A percentile compares a stretch with the other conserved stretches of the same genome.
Conservation (phyloP, 2,329 filamentous ascomycete genomes). For the Aspergillus texensis region DNA sequence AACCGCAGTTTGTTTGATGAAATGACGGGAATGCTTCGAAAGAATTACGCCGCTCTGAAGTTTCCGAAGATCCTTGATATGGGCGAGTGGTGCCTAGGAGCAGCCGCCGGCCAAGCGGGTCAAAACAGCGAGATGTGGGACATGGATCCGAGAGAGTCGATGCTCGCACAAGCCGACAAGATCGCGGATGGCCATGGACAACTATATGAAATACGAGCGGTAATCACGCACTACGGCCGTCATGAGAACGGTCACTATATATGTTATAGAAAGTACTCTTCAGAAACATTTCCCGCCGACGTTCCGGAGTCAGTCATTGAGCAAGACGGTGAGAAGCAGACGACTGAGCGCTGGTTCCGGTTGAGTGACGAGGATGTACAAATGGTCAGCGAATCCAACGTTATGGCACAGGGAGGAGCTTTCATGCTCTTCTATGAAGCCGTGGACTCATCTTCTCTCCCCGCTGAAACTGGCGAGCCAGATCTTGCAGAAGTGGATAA, state of each 20-base stretch:
- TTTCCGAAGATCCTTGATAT: slow-evolving; percentile 78
- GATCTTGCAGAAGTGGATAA: slow-evolving; percentile 14
- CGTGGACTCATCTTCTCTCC: slow-evolving; percentile 47
- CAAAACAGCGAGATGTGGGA: slow-evolving; percentile 67
- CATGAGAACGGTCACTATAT: slow-evolving; percentile 97
- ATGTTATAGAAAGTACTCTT: slow-evolving; percentile 76
- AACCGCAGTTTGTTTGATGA: slow-evolving; percentile 93
- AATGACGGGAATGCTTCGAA: slow-evolving; percentile 73
- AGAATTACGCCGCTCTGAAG: slow-evolving; percentile 77
- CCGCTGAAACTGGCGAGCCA: neutral
- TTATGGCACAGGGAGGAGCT: slow-evolving; percentile 76
- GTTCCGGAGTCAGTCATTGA: slow-evolving; percentile 36
- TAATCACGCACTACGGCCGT: slow-evolving; percentile 84
- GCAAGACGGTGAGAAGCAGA: slow-evolving; percentile 36
- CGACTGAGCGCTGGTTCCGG: slow-evolving; percentile 74
- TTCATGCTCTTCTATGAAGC: slow-evolving; percentile 98
- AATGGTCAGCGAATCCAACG: slow-evolving; percentile 70
- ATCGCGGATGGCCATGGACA: slow-evolving; percentile 50
- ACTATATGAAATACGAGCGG: slow-evolving; percentile 77
- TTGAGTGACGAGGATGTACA: slow-evolving; percentile 87
- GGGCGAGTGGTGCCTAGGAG: slow-evolving; percentile 81
- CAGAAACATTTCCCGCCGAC: slow-evolving; percentile 35
- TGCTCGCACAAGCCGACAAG: slow-evolving; percentile 67
- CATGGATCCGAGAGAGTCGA: slow-evolving; percentile 68
- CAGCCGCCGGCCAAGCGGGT: slow-evolving; percentile 35